phyloP scores from a whole-genome alignment of 148 eudicot species.

The Nyssa sinensis region DNA sequence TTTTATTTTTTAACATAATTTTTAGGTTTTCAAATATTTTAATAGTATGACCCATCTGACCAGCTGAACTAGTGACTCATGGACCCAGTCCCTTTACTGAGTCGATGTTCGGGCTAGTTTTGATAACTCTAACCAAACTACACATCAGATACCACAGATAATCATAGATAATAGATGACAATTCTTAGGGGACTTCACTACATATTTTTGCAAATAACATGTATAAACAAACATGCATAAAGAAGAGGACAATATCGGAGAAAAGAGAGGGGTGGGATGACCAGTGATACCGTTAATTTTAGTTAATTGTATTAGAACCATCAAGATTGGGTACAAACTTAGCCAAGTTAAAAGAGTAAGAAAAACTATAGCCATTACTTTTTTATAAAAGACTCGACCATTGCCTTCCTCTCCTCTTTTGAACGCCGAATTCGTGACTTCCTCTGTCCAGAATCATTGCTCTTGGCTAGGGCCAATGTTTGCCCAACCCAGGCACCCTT shows the following conservation, averaged over 20 bases:
- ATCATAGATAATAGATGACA: not conserved
- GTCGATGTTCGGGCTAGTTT: too few species aligned
- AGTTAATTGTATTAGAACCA: not conserved
- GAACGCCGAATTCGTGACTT: constrained; percentile 75
- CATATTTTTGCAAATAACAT: not conserved
- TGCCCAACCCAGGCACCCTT: constrained; percentile 76
- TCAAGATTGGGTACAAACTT: not conserved
- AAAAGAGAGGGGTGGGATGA: not conserved
- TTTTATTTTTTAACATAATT: too few species aligned
- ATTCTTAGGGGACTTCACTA: not conserved
- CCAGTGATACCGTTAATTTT: not conserved
- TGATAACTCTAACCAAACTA: too few species aligned
- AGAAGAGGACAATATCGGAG: not conserved
- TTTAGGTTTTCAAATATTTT: too few species aligned
- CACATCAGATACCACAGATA: not conserved
- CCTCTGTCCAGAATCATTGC: constrained; percentile 59
- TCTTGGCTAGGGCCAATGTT: constrained; percentile 66
- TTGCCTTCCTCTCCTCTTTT: constrained; percentile 83
- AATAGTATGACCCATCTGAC: too few species aligned
- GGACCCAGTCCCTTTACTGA: too few species aligned
- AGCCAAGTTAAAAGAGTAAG: not conserved
- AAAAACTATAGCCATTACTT: constrained; percentile 35
- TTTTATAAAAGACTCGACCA: constrained; percentile 82
- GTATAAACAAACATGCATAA: not conserved
- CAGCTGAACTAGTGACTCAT: too few species aligned